A percentile compares a stretch with the other conserved stretches of the same genome.
phyloP scores from a whole-genome alignment of 129 eudicot species.

The Artemisia argyi region DNA sequence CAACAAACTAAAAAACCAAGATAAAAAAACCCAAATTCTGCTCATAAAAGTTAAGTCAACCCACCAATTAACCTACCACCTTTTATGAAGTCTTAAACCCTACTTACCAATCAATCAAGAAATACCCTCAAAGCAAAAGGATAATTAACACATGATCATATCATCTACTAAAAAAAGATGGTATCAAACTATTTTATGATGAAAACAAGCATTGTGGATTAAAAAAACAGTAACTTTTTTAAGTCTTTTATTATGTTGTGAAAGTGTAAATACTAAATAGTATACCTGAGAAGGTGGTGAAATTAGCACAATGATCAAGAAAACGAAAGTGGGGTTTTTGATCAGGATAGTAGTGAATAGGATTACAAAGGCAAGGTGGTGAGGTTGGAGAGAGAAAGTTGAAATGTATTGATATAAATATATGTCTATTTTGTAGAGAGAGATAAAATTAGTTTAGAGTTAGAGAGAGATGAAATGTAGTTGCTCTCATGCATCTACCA shows the following conservation, averaged over 20 bases:
- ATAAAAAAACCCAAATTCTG: conserved; percentile 26
- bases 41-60: conserved; percentile 64
- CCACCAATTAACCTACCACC: conserved; percentile 86
- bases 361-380: conserved; percentile 54
- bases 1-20: conserved; percentile 22
- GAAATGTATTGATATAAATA: conserved; percentile 27
- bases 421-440: conserved; percentile 21
- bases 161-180: conserved; percentile 15
- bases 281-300: conserved; percentile 44
- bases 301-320: conserved; percentile 17
- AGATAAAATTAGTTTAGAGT: conserved; percentile 5
- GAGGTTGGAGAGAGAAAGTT: conserved; percentile 50
- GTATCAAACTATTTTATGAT: background rate
- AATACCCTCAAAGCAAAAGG: conserved; percentile 13
- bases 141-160: conserved; percentile 25
- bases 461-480: conserved; percentile 21
- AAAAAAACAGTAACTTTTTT: conserved; percentile 1
- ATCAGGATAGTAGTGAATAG: conserved; percentile 40
- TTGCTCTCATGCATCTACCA: conserved; percentile 50
- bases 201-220: conserved; percentile 29
- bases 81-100: conserved; percentile 42
- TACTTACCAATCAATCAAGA: conserved; percentile 27
- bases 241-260: too few relatives aligned
- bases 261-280: background rate
- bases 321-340: conserved; percentile 27